Conservation (phyloP, 2,329 filamentous ascomycete genomes). For the Leptographium wingfieldii region DNA sequence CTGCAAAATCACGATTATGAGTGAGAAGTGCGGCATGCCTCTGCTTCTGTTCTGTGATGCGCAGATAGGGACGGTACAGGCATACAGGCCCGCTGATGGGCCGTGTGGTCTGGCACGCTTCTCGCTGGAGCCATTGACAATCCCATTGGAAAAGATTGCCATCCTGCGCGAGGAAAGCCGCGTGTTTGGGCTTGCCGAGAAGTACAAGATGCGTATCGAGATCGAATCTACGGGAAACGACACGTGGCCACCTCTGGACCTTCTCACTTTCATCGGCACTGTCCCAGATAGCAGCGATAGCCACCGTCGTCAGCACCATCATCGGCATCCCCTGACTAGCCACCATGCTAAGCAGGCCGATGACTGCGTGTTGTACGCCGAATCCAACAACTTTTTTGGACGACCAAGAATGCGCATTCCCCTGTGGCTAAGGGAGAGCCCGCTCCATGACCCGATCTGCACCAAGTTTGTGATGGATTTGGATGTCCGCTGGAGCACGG, state of each 20-base stretch:
- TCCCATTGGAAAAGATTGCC: constrained; percentile 38
- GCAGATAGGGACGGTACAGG: constrained; percentile 38
- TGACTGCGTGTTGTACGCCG: constrained; percentile 24
- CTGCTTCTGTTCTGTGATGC: constrained; percentile 40
- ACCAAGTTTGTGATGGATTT: constrained; percentile 37
- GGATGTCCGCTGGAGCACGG: constrained; percentile 33
- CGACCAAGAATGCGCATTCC: constrained; percentile 20
- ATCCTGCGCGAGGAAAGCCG: constrained; percentile 34
- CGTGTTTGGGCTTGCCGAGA: constrained; percentile 33
- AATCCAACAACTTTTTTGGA: constrained; percentile 28
- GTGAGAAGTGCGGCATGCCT: constrained; percentile 21
- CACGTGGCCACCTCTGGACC: constrained; percentile 39
- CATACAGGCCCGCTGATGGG: constrained; percentile 34
- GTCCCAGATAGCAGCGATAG: neutral
- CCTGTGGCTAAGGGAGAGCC: constrained; percentile 23
- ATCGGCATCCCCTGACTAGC: constrained; percentile 11
- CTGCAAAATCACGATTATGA: constrained; percentile 30
- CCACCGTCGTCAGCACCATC: constrained; percentile 14
- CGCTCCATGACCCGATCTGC: constrained; percentile 15
- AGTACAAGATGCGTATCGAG: constrained; percentile 38
- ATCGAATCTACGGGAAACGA: constrained; percentile 36
- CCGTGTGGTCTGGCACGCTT: constrained; percentile 34
- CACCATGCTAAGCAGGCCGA: constrained; percentile 4
- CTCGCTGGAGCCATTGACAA: constrained; percentile 36
- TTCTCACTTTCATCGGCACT: constrained; percentile 15